Evolutionary conservation across 164 flowering plant genomes (phyloP).

Genomic region (Vitis rupestris): DNA sequence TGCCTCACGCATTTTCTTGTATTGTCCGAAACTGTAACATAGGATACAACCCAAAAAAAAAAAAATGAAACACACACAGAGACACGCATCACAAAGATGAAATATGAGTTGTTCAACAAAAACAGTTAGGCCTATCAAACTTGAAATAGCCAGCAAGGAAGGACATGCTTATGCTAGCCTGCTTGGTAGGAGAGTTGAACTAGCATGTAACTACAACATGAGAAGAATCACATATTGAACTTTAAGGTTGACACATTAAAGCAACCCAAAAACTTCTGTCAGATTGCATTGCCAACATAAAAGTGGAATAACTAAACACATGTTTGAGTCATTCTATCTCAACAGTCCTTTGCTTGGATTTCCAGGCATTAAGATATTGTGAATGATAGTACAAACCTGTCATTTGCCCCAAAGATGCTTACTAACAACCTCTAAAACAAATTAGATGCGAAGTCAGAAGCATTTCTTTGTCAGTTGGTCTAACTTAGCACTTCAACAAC

Average conservation of each 20-base stretch:
- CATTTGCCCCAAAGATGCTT: too few species aligned
- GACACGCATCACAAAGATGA: background rate
- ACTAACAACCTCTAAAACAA: too few species aligned
- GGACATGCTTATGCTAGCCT: background rate
- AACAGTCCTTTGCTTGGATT: too few species aligned
- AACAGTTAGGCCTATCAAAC: background rate
- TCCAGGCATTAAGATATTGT: too few species aligned
- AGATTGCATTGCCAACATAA: too few species aligned
- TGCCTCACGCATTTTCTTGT: constrained; percentile 63
- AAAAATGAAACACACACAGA: background rate
- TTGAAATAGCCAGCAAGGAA: background rate
- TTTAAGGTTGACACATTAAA: background rate
- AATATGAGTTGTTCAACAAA: background rate
- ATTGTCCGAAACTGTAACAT: constrained; percentile 64
- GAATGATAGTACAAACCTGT: too few species aligned
- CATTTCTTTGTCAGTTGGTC: too few species aligned
- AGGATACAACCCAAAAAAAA: background rate
- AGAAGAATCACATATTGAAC: constrained; percentile 1
- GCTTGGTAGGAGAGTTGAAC: background rate
- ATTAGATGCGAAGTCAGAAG: too few species aligned
- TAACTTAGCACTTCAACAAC: too few species aligned
- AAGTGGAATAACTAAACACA: too few species aligned
- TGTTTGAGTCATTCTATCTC: too few species aligned
- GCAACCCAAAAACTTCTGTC: background rate
- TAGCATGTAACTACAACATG: background rate